Evolutionary conservation across 2,329 filamentous ascomycete genomes (phyloP).

Genomic region (Diaporthe sp.): DNA sequence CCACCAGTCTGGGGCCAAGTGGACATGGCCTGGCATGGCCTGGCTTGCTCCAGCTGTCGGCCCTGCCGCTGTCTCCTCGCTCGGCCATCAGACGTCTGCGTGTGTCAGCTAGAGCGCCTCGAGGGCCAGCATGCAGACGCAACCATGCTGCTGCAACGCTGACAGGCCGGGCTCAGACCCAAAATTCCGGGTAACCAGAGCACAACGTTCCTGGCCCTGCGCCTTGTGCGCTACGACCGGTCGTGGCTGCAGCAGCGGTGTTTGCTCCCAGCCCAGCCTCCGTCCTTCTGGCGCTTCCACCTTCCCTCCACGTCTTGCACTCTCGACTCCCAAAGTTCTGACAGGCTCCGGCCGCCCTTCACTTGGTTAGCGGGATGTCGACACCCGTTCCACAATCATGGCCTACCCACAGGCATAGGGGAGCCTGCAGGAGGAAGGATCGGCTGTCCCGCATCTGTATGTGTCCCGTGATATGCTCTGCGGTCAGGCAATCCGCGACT

Average conservation of each 20-base stretch:
- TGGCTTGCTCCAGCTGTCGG: background rate
- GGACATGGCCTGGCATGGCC: background rate
- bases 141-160: slow-evolving; percentile 28
- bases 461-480: slow-evolving; percentile 28
- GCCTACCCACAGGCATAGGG: background rate
- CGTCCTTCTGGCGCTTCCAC: background rate
- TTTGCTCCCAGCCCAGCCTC: slow-evolving; percentile 14
- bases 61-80: slow-evolving; percentile 3
- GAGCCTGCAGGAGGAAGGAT: slow-evolving; percentile 13
- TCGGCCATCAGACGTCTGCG: slow-evolving; percentile 23
- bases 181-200: slow-evolving; percentile 28
- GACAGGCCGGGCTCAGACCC: slow-evolving; percentile 28
- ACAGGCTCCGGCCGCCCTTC: background rate
- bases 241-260: slow-evolving; percentile 6
- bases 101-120: slow-evolving; percentile 32
- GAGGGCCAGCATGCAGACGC: slow-evolving; percentile 15
- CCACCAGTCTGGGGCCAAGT: background rate
- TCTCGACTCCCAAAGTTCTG: background rate
- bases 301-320: slow-evolving; percentile 17
- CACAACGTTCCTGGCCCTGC: slow-evolving; percentile 21
- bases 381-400: slow-evolving; percentile 9
- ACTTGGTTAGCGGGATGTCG: slow-evolving; percentile 18
- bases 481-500: slow-evolving; percentile 24
- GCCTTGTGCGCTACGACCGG: slow-evolving; percentile 22
- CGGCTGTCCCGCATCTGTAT: slow-evolving; percentile 14